A percentile compares a stretch with the other conserved stretches of the same genome.
phyloP scores from a whole-genome alignment of 352 stramenopile genomes.

The Globisporangium emineosum region DNA sequence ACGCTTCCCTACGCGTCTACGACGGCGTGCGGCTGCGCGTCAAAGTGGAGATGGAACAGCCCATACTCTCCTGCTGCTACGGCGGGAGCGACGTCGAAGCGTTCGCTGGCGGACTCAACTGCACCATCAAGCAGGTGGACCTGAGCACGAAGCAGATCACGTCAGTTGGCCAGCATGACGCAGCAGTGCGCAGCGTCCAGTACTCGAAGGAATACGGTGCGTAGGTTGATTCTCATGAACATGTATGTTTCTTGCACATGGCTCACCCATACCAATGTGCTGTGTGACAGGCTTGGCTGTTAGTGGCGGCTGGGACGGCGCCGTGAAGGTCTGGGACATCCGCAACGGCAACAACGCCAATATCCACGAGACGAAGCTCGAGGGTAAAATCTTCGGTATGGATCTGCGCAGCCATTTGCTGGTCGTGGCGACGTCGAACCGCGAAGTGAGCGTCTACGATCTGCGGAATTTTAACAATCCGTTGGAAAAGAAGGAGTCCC shows the following conservation, averaged over 20 bases:
- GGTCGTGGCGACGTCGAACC: constrained; percentile 51
- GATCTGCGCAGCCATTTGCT: constrained; percentile 56
- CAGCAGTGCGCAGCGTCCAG: constrained; percentile 49
- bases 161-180: constrained; percentile 40
- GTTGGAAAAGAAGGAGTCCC: constrained; percentile 66
- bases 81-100: constrained; percentile 56
- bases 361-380: constrained; percentile 40
- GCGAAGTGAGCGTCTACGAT: constrained; percentile 76
- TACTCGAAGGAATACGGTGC: constrained; percentile 51
- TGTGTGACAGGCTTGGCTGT: constrained; percentile 32
- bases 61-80: constrained; percentile 68
- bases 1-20: constrained; percentile 66
- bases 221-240: neutral
- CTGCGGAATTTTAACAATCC: constrained; percentile 69
- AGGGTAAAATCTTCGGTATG: constrained; percentile 71
- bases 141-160: constrained; percentile 36
- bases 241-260: neutral
- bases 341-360: constrained; percentile 48
- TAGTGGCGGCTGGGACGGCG: constrained; percentile 68
- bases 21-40: constrained; percentile 47
- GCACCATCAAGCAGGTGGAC: constrained; percentile 56
- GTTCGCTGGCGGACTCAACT: constrained; percentile 74
- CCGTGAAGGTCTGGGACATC: constrained; percentile 63
- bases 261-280: neutral
- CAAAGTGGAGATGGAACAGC: constrained; percentile 68